Conservation (phyloP, 768 basidiomycete species). For the Fomitopsis pulvina region DNA sequence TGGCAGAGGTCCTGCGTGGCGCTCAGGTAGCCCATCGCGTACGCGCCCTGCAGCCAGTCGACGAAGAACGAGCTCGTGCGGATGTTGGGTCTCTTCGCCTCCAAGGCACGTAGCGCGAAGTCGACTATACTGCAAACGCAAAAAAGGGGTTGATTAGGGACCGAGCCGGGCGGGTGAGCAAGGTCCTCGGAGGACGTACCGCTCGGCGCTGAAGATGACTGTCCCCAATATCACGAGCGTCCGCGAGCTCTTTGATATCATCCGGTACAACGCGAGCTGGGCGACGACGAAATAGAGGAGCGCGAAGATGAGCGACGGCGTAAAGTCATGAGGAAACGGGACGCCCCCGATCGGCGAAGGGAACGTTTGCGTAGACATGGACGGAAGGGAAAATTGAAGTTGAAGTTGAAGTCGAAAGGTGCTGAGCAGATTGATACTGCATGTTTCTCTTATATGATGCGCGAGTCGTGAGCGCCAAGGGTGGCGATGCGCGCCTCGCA, state of each 20-base stretch:
- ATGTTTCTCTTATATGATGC: no score
- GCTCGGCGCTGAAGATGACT: constrained; percentile 29
- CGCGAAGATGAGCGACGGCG: constrained; percentile 35
- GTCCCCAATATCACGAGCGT: constrained; percentile 29
- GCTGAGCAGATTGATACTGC: no score
- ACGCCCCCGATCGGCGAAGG: constrained; percentile 1
- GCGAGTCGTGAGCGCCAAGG: no score
- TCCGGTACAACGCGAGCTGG: constrained; percentile 31
- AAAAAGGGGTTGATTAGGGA: background rate
- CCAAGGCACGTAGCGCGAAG: constrained; percentile 16
- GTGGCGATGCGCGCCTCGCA: no score
- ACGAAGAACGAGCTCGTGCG: constrained; percentile 9
- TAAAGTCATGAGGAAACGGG: constrained; percentile 26
- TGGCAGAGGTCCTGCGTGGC: constrained; percentile 8
- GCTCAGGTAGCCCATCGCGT: constrained; percentile 10
- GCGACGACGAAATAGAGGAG: constrained; percentile 30
- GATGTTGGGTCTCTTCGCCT: constrained; percentile 11
- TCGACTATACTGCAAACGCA: constrained; percentile 17
- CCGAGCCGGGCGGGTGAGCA: background rate
- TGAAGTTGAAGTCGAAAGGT: no score
- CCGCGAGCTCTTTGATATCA: constrained; percentile 29
- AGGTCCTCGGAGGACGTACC: constrained; percentile 19
- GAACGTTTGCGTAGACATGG: no score
- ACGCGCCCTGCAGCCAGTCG: constrained; percentile 16
- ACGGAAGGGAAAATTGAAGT: no score